Evolutionary conservation across 2,329 filamentous ascomycete species (phyloP), one percentile per base, ranked within the genome.

Genomic region (Alternaria postmessia): DNA sequence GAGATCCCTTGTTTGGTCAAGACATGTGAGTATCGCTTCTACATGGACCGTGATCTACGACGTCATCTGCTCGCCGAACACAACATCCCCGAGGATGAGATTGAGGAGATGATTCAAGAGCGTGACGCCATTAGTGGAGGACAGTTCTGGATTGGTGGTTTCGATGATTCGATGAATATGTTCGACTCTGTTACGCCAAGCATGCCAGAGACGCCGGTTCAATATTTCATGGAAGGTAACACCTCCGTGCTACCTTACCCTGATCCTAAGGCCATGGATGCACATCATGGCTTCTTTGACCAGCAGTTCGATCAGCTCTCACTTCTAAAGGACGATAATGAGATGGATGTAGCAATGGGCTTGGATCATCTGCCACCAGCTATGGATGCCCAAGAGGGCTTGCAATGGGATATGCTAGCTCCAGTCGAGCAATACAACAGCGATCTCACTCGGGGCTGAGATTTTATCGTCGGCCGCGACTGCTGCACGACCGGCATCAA

Each of bases 1-100:
- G 47, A 82, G 80, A 85, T 88, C 28, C 57, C 80, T 1, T 90
- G 88, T 71, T 72, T 86, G 6, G 71, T 84, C 20, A 67, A 76
- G 3, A 73, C 72, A 6, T 90, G 88, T 69, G 74, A 77, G n/a
- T 79, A 83, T 66, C 81, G 82, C 44, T 89, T 89, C 77, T 81
- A 81, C 58, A 81, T 85, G 46, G 83, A 87, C 38, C 85, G 86
- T 62, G 86, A 89, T 69, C 79, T 89, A 4, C 83, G 84, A 64
- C 75, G 83, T 7, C 88, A 90, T 68, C 77, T 82, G 78, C 58
- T 78, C 80, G 51, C 81, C 34, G 76, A 81, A n/a, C 83, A 84
- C 61, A 73, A 71, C 26, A 75, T 78, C 44, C 49, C 65, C 5
- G 76, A 75, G 1, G 65, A 68, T n/a, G 71, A 74, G 4, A 64